Conservation (phyloP, 2,329 filamentous ascomycete genomes). For the Mariannaea elegans region DNA sequence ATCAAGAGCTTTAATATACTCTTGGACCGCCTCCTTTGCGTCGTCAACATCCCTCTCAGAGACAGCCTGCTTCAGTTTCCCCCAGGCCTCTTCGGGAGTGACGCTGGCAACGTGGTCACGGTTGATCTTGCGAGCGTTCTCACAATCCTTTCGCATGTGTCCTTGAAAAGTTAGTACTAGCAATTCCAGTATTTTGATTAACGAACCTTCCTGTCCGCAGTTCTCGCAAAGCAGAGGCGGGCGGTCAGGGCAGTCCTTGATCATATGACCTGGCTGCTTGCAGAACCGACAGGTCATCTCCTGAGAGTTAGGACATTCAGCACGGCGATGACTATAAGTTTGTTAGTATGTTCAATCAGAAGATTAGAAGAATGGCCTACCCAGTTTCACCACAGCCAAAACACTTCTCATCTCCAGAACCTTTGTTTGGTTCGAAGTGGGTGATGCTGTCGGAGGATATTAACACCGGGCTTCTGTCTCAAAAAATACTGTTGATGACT, state of each 20-base stretch:
- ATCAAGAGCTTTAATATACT: constrained; percentile 67
- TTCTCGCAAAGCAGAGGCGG: constrained; percentile 66
- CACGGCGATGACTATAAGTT: constrained; percentile 40
- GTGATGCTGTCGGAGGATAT: neutral
- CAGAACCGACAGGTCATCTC: constrained; percentile 55
- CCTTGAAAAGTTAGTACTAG: constrained; percentile 50
- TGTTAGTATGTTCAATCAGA: constrained; percentile 18
- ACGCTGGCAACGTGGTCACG: constrained; percentile 59
- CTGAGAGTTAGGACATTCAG: constrained; percentile 47
- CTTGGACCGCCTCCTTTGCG: constrained; percentile 65
- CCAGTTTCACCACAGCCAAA: constrained; percentile 50
- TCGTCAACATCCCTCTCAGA: constrained; percentile 67
- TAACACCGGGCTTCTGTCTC: neutral
- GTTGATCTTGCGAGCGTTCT: constrained; percentile 67
- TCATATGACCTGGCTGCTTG: constrained; percentile 61
- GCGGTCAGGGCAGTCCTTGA: constrained; percentile 70
- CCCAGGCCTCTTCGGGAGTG: constrained; percentile 66
- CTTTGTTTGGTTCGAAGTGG: constrained; percentile 14
- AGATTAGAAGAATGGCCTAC: constrained; percentile 32
- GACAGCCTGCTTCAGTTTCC: constrained; percentile 61
- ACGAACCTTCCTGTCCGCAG: constrained; percentile 67
- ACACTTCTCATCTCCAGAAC: constrained; percentile 42
- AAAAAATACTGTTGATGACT: neutral
- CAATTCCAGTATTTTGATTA: neutral
- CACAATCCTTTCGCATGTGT: constrained; percentile 65